Conservation (phyloP, 1,139 yeast species). For the Taiozyma sp. region DNA sequence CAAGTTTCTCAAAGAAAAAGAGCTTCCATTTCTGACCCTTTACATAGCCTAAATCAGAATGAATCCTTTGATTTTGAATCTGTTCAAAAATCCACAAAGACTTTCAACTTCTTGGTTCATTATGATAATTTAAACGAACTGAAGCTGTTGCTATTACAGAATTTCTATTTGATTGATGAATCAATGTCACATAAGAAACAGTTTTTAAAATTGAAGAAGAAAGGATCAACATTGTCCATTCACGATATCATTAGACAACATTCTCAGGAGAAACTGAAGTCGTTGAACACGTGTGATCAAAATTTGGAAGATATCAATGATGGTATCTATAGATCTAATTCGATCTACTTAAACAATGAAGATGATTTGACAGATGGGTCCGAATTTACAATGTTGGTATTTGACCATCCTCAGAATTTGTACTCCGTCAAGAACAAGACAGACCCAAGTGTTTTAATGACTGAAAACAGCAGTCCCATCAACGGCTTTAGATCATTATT, state of each 20-base stretch:
- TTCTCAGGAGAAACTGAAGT: slow-evolving; percentile 1
- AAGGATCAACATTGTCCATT: slow-evolving; percentile 19
- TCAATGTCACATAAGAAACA: slow-evolving; percentile 14
- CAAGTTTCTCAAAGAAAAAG: slow-evolving; percentile 6
- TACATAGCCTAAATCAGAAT: slow-evolving; percentile 16
- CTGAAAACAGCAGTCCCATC: slow-evolving; percentile 5
- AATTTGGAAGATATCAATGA: neutral
- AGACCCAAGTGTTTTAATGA: slow-evolving; percentile 35
- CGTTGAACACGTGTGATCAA: neutral
- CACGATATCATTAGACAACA: slow-evolving; percentile 15
- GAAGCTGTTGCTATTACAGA: slow-evolving; percentile 31
- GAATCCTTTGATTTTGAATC: slow-evolving; percentile 31
- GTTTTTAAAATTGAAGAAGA: slow-evolving; percentile 12
- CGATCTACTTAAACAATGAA: slow-evolving; percentile 17
- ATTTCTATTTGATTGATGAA: slow-evolving; percentile 29
- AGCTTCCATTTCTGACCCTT: slow-evolving; percentile 11
- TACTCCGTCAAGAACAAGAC: slow-evolving; percentile 28
- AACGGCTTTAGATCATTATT: slow-evolving; percentile 24
- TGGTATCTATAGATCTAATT: slow-evolving; percentile 15
- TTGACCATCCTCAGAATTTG: slow-evolving; percentile 32
- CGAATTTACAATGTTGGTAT: slow-evolving; percentile 18
- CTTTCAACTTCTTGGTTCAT: slow-evolving; percentile 36
- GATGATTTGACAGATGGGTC: slow-evolving; percentile 12
- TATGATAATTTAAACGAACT: slow-evolving; percentile 41
- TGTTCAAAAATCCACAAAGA: slow-evolving; percentile 28